Conservation (phyloP, 345 rosid species). For the Turnera subulata region DNA sequence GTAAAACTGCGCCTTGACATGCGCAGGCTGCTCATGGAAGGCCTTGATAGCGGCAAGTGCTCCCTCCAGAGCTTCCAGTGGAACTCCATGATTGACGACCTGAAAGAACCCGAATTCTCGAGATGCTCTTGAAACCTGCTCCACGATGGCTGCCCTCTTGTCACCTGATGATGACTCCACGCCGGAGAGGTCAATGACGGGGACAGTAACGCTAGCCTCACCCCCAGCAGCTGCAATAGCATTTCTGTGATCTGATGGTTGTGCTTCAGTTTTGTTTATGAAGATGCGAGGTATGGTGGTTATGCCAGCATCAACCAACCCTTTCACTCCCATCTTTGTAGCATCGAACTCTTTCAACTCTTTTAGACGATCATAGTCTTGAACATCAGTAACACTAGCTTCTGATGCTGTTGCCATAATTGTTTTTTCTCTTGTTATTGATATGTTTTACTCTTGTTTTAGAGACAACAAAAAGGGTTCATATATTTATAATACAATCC, state of each 20-base stretch:
- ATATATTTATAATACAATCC: too few species aligned
- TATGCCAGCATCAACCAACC: constrained; percentile 43
- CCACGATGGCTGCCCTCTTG: constrained; percentile 26
- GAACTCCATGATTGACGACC: constrained; percentile 46
- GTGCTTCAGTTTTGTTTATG: constrained; percentile 37
- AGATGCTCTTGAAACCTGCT: constrained; percentile 27
- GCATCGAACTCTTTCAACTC: constrained; percentile 41
- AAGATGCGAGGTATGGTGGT: constrained; percentile 45
- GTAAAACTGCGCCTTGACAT: constrained; percentile 37
- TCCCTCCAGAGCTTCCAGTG: constrained; percentile 32
- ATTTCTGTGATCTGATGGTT: constrained; percentile 22
- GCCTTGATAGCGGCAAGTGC: constrained; percentile 22
- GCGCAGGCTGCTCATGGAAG: constrained; percentile 41
- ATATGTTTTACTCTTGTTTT: too few species aligned
- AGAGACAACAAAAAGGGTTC: too few species aligned
- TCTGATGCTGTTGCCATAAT: neutral
- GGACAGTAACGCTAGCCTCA: constrained; percentile 17
- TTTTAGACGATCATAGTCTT: constrained; percentile 4
- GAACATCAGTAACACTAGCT: too few species aligned
- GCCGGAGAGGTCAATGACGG: constrained; percentile 41
- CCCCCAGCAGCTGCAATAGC: neutral
- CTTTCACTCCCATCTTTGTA: constrained; percentile 45
- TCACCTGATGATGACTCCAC: neutral
- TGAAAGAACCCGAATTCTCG: constrained; percentile 49
- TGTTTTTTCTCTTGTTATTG: neutral